Evolutionary conservation across 2,329 filamentous ascomycete species (phyloP).

Genomic region (Fusarium illudens): DNA sequence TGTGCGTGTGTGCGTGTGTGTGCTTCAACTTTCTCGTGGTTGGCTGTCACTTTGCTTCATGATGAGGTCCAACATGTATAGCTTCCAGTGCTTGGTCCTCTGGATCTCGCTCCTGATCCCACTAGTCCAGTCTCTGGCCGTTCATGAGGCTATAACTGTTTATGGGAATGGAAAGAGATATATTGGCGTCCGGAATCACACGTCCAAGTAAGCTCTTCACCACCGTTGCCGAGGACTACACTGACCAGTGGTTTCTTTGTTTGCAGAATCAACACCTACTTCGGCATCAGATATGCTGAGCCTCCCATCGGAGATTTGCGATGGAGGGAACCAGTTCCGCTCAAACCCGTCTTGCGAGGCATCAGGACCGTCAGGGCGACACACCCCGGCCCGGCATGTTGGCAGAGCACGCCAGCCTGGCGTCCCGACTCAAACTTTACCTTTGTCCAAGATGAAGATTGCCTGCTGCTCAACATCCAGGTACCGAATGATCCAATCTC

Average conservation of each 20-base stretch:
- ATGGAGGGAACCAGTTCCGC: not conserved
- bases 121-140: not conserved
- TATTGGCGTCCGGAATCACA: not conserved
- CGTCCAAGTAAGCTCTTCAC: not conserved
- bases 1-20: no score
- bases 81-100: not conserved
- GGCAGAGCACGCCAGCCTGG: not conserved
- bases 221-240: not conserved
- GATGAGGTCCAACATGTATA: not conserved
- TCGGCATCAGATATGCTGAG: slow-evolving; percentile 2
- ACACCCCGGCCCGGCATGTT: not conserved
- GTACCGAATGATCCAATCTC: not conserved
- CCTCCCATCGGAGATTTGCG: not conserved
- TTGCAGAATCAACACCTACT: not conserved
- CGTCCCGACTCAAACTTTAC: not conserved
- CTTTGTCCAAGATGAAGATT: not conserved
- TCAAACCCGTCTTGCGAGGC: not conserved
- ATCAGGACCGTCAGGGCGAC: not conserved
- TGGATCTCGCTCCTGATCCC: not conserved
- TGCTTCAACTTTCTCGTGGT: not conserved
- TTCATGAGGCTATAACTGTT: not conserved
- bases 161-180: not conserved
- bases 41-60: not conserved
- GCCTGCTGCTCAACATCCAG: not conserved
- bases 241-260: not conserved